A percentile compares a stretch with the other conserved stretches of the same genome.
phyloP scores from a whole-genome alignment of 306 rosid genomes.

The Sicyos baderoa region DNA sequence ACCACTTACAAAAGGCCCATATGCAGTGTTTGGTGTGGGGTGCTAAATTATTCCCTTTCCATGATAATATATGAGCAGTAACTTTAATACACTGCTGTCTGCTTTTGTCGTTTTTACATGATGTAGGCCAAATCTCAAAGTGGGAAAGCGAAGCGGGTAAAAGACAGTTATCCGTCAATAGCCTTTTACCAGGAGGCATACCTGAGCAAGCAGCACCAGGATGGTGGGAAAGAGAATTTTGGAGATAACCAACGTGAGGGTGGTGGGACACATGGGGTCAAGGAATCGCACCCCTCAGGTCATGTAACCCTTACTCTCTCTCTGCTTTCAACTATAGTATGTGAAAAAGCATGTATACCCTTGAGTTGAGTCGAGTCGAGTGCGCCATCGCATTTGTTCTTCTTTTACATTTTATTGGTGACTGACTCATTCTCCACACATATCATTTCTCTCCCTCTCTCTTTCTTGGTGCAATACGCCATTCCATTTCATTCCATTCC shows the following conservation, averaged over 20 bases:
- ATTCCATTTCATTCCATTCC: not conserved
- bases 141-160: not conserved
- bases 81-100: not conserved
- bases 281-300: not conserved
- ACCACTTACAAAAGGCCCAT: not conserved
- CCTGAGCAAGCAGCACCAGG: constrained; percentile 4
- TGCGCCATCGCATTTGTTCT: constrained; percentile 39
- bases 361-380: constrained; percentile 1
- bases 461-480: not conserved
- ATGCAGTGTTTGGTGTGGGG: not conserved
- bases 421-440: constrained; percentile 58
- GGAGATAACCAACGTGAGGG: not conserved
- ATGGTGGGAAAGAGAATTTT: constrained; percentile 6
- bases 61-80: not conserved
- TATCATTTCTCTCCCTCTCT: constrained; percentile 25
- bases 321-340: not conserved
- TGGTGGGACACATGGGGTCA: constrained; percentile 18
- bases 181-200: not conserved
- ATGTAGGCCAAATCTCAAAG: not conserved
- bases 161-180: not conserved
- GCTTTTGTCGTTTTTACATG: not conserved
- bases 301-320: not conserved
- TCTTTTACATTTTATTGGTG: constrained; percentile 30
- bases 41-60: not conserved
- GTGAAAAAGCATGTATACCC: constrained; percentile 18